These are phyloP conservation scores for Talaromyces sp. DNA, from an alignment of 2,329 filamentous ascomycete species.

Conservation along the genomic window DNA sequence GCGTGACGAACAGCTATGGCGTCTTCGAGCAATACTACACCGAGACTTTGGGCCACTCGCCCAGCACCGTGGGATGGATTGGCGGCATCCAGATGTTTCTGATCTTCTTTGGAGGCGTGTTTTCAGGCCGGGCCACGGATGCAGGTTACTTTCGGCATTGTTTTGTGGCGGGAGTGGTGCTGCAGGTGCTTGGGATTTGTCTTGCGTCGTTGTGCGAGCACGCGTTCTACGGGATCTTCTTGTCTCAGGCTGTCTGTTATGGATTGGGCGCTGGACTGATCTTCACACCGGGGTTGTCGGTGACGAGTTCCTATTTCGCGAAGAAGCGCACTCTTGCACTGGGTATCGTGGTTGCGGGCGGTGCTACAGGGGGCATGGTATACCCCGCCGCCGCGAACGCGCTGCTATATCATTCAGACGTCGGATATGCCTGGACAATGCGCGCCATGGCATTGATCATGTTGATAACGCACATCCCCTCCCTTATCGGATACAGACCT, in stretches of 20 bases:
- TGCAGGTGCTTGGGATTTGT: conserved; percentile 44
- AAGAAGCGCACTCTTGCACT: conserved; percentile 39
- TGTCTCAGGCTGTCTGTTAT: conserved; percentile 44
- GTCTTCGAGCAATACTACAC: conserved; percentile 47
- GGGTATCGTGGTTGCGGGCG: conserved; percentile 37
- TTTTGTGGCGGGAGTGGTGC: conserved; percentile 27
- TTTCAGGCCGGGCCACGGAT: conserved; percentile 42
- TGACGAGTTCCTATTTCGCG: conserved; percentile 44
- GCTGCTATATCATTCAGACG: conserved; percentile 23
- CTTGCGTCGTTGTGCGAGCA: conserved; percentile 41
- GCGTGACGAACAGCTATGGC: conserved; percentile 36
- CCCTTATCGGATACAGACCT: conserved; percentile 14
- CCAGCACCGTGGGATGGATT: conserved; percentile 45
- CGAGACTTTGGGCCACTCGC: conserved; percentile 27
- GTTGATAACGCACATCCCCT: conserved; percentile 15
- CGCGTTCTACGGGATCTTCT: conserved; percentile 49
- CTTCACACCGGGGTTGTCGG: conserved; percentile 40
- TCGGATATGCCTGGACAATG: conserved; percentile 17
- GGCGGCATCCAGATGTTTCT: conserved; percentile 44
- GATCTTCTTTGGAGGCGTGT: conserved; percentile 42
- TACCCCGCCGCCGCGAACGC: conserved; percentile 45
- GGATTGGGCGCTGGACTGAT: conserved; percentile 43
- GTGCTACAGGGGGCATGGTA: conserved; percentile 42
- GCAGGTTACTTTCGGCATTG: conserved; percentile 40
- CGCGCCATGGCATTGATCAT: conserved; percentile 17